Base-by-base conservation (phyloP, 164 flowering plant species). In the Santalum album region DNA sequence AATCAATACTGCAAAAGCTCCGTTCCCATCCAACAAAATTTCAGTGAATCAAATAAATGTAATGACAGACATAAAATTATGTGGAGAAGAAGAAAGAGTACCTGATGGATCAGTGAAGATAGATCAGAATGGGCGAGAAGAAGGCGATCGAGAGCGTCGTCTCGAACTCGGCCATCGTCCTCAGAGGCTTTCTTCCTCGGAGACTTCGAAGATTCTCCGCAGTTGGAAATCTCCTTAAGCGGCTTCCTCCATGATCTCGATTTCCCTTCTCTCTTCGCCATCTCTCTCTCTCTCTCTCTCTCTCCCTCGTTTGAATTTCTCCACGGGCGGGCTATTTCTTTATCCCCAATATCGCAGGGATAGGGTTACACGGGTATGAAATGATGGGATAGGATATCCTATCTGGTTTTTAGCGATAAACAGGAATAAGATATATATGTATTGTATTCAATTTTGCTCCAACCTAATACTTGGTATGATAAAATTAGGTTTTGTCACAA, bases 91-190 rank as follows among this genome's bases (percentile, higher is more conserved):
- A 3, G 34, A 29, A 29, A 29, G 9, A 1, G 3, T 69, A 86
- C 96, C 87, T 84, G 78, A 27, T 61, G 76, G 43, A 73, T 25
- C 57, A 78, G 63, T 51, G 66, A 56, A 27, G 87, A 79, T 50
- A 84, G 67, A 51, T 81, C 73, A 49, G 96, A 81, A 19, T 81
- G 91, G 35, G 76, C 72, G 10, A 80, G 75, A 17, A 80, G 72
- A 48, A 84, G 87, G 25, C 80, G 82, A 67, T 87, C 89, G 29
- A 84, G 81, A 1, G 73, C 53, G 27, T 55, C 66, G 19, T 63
- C 72, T 20, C 61, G 60, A 2, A 0, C 29, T 35, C 6, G 35
- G 19, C 32, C 62, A 49, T 61, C 55, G 32, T 36, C 18, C 16
- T 54, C 61, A 3, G 58, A 24, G 35, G 43, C 46, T 26, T 63